Evolutionary conservation across 441 rosid species (phyloP).

Genomic region (Adansonia madagascariensis): DNA sequence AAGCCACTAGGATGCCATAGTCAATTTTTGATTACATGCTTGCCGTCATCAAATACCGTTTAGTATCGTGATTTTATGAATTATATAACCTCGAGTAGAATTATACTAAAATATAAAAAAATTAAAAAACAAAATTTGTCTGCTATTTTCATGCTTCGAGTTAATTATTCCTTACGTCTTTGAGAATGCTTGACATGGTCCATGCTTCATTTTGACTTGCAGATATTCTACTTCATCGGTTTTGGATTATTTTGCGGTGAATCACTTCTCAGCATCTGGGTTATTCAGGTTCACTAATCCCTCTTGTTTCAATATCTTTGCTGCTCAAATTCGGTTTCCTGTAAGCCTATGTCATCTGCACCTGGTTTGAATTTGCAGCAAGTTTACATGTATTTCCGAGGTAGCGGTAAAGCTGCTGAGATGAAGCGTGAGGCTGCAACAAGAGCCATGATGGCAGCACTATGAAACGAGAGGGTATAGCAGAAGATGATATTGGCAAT

Average conservation of each 20-base stretch:
- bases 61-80: constrained; percentile 2
- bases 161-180: neutral
- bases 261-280: constrained; percentile 91
- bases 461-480: constrained; percentile 39
- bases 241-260: constrained; percentile 77
- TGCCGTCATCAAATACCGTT: neutral
- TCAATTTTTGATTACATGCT: neutral
- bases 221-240: constrained; percentile 88
- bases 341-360: constrained; percentile 6
- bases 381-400: constrained; percentile 97
- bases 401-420: constrained; percentile 94
- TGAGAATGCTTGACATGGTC: constrained; percentile 11
- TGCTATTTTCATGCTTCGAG: neutral
- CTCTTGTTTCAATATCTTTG: neutral
- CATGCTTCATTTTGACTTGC: constrained; percentile 32
- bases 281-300: constrained; percentile 73
- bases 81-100: neutral
- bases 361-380: constrained; percentile 57
- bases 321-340: neutral
- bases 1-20: neutral
- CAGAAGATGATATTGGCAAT: neutral
- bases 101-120: neutral
- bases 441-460: constrained; percentile 71
- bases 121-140: too few relatives aligned
- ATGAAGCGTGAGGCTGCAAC: constrained; percentile 77